Base-by-base conservation (phyloP, 192 early-diverging fungal species). In the Linnemannia zychae region DNA sequence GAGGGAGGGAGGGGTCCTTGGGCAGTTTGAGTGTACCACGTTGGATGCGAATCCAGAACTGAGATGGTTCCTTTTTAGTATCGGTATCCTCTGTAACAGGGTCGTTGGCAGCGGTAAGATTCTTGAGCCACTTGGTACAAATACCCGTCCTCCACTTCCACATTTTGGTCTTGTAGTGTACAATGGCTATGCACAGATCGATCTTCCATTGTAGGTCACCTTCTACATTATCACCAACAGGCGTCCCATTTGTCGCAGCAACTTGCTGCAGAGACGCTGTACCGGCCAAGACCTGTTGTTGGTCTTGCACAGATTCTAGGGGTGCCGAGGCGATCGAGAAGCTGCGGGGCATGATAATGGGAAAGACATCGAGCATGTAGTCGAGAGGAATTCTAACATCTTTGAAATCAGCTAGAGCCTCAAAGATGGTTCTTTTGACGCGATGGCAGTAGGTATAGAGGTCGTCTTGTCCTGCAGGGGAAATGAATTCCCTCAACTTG, bases 281-380 rank as follows among this genome's bases (percentile, higher is more conserved):
- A 22, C 0, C 18, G 13, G n/a, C 28, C 46, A 17, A 48, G 34
- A 34, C 24, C n/a, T 76, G 80, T 34, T 67, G 77, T 52, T 78
- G 74, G 20, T 81, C 76, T 24, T 65, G 75, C 49, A 84, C 82
- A 65, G 79, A 71, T 49, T 76, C 37, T 52, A 77, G 16, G 80
- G 90, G 49, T 17, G 91, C 91, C 0, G 95, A 96, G 4, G 97
- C 93, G 37, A 99, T 98, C 28, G 96, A 97, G 80, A 97, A 99
- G 34, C 91, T 90, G 31, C 97, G 89, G 36, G 95, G 93, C 65
- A 95, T 92, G 65, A 98, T 91, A 7, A 82, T 79, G 0, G 97
- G 95, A 67, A 99, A 94, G 48, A 97, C 75, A 80, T 99, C 98
- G 11, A 98, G 86, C 12, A 96, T 88, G 82, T 98, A 97, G 46